Evolutionary conservation across 176 grass and related monocot genomes (phyloP).

Genomic region (Carex kokanica): DNA sequence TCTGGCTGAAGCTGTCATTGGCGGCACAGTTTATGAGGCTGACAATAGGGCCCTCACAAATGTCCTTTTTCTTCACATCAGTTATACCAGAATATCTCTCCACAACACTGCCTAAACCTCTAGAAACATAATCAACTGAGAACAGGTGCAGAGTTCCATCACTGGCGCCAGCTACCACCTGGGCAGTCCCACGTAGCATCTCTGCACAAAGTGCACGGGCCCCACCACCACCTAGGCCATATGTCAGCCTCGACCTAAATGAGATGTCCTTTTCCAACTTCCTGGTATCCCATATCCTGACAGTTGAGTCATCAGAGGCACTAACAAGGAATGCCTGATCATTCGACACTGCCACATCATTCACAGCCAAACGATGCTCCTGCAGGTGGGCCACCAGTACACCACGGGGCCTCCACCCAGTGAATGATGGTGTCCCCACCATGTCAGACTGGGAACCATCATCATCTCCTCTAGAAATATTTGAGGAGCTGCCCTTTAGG

Average conservation of each 20-base stretch:
- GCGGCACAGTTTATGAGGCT: constrained; percentile 68
- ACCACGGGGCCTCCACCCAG: constrained; percentile 89
- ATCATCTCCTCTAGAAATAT: constrained; percentile 36
- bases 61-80: constrained; percentile 71
- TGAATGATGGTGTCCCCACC: constrained; percentile 49
- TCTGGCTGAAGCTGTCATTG: constrained; percentile 59
- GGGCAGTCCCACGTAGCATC: constrained; percentile 73
- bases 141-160: constrained; percentile 84
- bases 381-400: constrained; percentile 93
- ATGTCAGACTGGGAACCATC: constrained; percentile 51
- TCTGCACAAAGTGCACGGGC: constrained; percentile 74
- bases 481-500: constrained; percentile 54
- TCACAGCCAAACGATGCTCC: constrained; percentile 79
- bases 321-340: constrained; percentile 81
- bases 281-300: constrained; percentile 97
- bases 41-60: constrained; percentile 79
- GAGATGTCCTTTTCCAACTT: constrained; percentile 97
- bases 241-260: constrained; percentile 92
- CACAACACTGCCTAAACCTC: constrained; percentile 60
- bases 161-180: constrained; percentile 67
- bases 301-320: constrained; percentile 84
- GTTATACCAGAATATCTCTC: constrained; percentile 85
- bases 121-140: constrained; percentile 76
- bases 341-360: constrained; percentile 76
- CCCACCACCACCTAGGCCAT: constrained; percentile 57